Conservation (phyloP, 192 early-diverging fungal genomes). For the Backusella luteola region DNA sequence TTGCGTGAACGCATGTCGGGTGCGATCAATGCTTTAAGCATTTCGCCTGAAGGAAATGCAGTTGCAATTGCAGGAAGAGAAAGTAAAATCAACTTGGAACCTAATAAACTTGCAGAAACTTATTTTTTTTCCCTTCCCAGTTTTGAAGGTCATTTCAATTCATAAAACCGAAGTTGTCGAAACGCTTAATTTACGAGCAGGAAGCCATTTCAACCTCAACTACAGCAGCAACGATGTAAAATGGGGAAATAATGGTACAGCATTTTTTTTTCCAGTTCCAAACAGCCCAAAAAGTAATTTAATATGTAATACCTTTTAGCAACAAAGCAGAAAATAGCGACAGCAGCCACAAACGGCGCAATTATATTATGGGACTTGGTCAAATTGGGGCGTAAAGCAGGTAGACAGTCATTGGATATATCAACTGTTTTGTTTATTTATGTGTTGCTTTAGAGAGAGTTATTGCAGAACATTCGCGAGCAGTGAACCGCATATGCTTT, state of each 20-base stretch:
- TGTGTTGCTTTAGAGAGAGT: slow-evolving; percentile 45
- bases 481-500: slow-evolving; percentile 79
- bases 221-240: slow-evolving; percentile 73
- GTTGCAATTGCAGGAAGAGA: slow-evolving; percentile 71
- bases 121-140: slow-evolving; percentile 24
- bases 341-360: slow-evolving; percentile 65
- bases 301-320: slow-evolving; percentile 27
- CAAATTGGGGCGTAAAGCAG: slow-evolving; percentile 43
- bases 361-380: slow-evolving; percentile 75
- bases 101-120: neutral
- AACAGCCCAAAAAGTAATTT: neutral
- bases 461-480: slow-evolving; percentile 68
- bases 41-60: slow-evolving; percentile 58
- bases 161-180: slow-evolving; percentile 56
- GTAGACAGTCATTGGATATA: slow-evolving; percentile 11
- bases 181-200: slow-evolving; percentile 62
- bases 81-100: slow-evolving; percentile 37
- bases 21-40: slow-evolving; percentile 52
- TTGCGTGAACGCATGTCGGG: slow-evolving; percentile 33
- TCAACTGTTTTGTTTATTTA: neutral
- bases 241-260: slow-evolving; percentile 65
- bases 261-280: neutral
- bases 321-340: slow-evolving; percentile 66
- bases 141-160: slow-evolving; percentile 67
- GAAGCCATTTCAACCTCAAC: slow-evolving; percentile 50